Evolutionary conservation across 495 filamentous ascomycete species (phyloP), one percentile per base, ranked within the genome.

Genomic region (Podospora sp.): DNA sequence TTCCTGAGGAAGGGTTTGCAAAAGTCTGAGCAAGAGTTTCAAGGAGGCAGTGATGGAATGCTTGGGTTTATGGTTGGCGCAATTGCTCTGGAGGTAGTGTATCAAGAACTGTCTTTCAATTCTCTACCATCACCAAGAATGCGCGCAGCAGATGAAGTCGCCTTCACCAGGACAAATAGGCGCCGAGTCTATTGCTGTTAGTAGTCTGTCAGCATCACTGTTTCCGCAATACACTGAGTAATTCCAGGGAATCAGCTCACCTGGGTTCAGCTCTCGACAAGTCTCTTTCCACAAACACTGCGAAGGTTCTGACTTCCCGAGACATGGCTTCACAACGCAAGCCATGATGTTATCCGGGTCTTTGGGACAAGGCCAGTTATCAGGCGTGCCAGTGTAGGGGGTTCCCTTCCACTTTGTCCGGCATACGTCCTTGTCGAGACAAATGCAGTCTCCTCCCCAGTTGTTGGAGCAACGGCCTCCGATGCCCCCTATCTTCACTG

Each of bases 401-500:
- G 50, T 63, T 18, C 68, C 68, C n/a, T 58, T 52, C 68, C 68
- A 70, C n/a, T 53, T 51, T 27, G 59, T 56, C 14, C 53, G 21
- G 64, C 68, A 70, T 26, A 67, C 36, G 25, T 53, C 58, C 25
- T 51, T 29, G 50, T 70, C 68, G n/a, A 70, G 68, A 20, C 68
- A 70, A 59, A 70, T 63, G 65, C 68, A 70, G 36, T 70, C 68
- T 40, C 25, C 20, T 8, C 68, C 68, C 68, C 68, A 70, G 3
- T 64, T 12, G 60, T 70, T 70, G 18, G 51, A 40, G 65, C 68
- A 70, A 21, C 64, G 59, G 18, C 68, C 65, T 29, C 69, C 69
- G 55, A 49, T 36, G 49, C 12, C 26, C 26, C 62, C 51, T 2
- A 20, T 24, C 20, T 22, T 56, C 7, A 46, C 14, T 2, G 52